A percentile compares a stretch with the other conserved stretches of the same genome.
Evolutionary conservation across 2,329 filamentous ascomycete species (phyloP).

Genomic region (Aschersonia sp.): DNA sequence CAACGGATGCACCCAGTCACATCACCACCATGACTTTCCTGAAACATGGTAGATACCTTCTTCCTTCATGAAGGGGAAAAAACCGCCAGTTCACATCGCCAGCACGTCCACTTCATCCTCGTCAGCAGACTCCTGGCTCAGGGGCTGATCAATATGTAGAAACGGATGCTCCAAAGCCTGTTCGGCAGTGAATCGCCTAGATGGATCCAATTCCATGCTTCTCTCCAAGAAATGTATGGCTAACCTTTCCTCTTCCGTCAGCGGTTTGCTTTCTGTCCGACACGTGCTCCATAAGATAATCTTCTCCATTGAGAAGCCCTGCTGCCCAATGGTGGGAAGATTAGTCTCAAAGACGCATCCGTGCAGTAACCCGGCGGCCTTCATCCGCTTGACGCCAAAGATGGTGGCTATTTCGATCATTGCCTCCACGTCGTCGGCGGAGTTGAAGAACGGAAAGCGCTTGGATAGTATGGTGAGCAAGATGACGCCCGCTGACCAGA

Average conservation of each 20-base stretch:
- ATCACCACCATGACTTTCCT: too few relatives aligned
- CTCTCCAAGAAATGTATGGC: constrained; percentile 58
- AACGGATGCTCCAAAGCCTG: constrained; percentile 65
- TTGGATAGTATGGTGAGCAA: constrained; percentile 85
- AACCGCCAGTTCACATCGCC: constrained; percentile 11
- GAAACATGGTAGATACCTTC: too few relatives aligned
- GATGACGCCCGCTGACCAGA: constrained; percentile 97
- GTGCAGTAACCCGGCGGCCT: constrained; percentile 65
- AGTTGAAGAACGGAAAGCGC: constrained; percentile 97
- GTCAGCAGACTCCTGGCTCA: constrained; percentile 18
- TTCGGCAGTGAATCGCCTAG: constrained; percentile 57
- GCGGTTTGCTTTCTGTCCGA: constrained; percentile 42
- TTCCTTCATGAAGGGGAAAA: too few relatives aligned
- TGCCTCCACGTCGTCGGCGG: constrained; percentile 92
- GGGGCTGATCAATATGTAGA: constrained; percentile 23
- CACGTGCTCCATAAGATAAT: constrained; percentile 93
- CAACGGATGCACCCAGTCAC: too few relatives aligned
- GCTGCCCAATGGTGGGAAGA: constrained; percentile 76
- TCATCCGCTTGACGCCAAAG: constrained; percentile 78
- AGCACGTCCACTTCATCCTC: constrained; percentile 43
- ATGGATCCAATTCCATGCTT: constrained; percentile 66
- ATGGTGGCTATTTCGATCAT: constrained; percentile 96
- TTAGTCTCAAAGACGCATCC: constrained; percentile 87
- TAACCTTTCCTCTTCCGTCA: constrained; percentile 55
- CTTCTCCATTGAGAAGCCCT: constrained; percentile 80